Conservation (phyloP, 2,329 filamentous ascomycete genomes). For the Pseudogymnoascus sp. region DNA sequence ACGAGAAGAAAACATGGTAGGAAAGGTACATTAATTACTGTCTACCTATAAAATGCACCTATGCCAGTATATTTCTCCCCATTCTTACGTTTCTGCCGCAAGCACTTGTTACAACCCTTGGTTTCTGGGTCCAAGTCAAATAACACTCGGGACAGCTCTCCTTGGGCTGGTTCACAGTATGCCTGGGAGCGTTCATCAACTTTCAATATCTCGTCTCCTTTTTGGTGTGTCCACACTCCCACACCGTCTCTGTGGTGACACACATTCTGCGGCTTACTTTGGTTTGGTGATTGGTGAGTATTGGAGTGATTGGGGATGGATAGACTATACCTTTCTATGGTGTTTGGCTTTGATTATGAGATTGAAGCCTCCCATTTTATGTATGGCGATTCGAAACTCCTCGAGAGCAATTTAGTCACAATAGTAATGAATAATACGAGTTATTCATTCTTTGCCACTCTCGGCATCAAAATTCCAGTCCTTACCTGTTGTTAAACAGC, state of each 20-base stretch:
- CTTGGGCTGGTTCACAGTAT: neutral
- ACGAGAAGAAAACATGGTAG: neutral
- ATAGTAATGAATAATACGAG: neutral
- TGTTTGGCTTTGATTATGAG: neutral
- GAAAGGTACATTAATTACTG: neutral
- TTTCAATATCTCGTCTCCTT: neutral
- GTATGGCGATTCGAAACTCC: neutral
- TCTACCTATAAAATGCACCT: neutral
- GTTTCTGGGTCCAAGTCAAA: neutral
- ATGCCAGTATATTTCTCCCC: neutral
- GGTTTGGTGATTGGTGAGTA: neutral
- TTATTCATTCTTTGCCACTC: neutral
- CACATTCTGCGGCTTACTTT: neutral
- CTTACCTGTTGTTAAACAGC: neutral
- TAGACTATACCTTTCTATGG: neutral
- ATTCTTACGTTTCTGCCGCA: neutral
- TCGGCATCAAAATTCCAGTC: neutral
- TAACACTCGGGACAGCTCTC: neutral
- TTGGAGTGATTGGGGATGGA: neutral
- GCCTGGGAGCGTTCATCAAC: neutral
- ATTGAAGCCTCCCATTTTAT: neutral
- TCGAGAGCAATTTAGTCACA: neutral
- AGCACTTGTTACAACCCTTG: neutral
- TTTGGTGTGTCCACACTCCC: neutral
- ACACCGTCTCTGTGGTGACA: neutral